phyloP scores from a whole-genome alignment of 495 filamentous ascomycete species.

The Tetracladium marchalianum region DNA sequence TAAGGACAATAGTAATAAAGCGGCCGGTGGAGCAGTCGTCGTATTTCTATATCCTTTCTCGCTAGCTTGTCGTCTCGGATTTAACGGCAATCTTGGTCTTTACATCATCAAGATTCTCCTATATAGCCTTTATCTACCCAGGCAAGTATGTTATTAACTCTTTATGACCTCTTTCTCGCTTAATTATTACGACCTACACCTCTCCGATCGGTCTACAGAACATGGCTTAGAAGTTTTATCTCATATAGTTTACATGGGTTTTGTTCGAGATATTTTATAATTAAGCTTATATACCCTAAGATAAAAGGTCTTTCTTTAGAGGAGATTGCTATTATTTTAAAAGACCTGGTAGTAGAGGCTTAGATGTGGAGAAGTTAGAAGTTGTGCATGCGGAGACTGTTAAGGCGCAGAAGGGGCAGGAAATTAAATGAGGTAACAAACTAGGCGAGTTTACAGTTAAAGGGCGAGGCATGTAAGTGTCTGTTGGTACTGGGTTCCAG shows the following conservation, averaged over 20 bases:
- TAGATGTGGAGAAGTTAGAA: not conserved
- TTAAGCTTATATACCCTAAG: conserved; percentile 33
- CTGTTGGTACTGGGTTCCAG: too few species aligned
- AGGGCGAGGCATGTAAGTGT: too few species aligned
- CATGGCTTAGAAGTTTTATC: conserved; percentile 42
- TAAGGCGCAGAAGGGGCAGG: too few species aligned
- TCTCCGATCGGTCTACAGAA: conserved; percentile 3
- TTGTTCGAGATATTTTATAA: conserved; percentile 29
- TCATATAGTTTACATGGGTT: conserved; percentile 44
- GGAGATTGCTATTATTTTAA: conserved; percentile 47
- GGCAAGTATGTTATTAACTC: conserved; percentile 23
- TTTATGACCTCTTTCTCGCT: not conserved
- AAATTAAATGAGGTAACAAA: too few species aligned
- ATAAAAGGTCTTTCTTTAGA: conserved; percentile 35
- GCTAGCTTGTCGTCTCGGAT: conserved; percentile 55
- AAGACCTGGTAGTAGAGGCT: conserved; percentile 24
- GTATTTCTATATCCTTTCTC: conserved; percentile 16
- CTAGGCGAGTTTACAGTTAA: too few species aligned
- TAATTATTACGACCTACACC: not conserved
- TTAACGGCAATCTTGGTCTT: conserved; percentile 52
- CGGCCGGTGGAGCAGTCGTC: conserved; percentile 11
- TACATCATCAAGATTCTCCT: conserved; percentile 27
- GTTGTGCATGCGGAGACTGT: too few species aligned
- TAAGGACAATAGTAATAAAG: conserved; percentile 1
- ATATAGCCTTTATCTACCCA: conserved; percentile 26